Percentiles rank a stretch among this genome's conserved stretches.
Evolutionary conservation across 108 stramenopile species (phyloP).

Genomic region (Schizochytrium sp.): DNA sequence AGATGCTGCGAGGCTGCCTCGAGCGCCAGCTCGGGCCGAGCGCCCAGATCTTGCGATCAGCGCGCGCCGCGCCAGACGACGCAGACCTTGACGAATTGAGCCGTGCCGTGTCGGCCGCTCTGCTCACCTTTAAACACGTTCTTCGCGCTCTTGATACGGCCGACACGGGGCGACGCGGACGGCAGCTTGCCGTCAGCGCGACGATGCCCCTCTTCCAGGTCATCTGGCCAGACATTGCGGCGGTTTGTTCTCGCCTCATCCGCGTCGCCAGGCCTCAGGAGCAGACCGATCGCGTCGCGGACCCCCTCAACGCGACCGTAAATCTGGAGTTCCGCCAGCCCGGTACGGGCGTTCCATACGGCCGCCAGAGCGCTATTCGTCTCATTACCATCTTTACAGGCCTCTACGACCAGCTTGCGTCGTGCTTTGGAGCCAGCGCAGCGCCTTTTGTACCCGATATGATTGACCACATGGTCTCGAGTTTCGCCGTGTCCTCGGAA

Average conservation of each 20-base stretch:
- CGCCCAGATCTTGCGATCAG: background rate
- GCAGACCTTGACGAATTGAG: background rate
- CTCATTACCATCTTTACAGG: background rate
- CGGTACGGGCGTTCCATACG: background rate
- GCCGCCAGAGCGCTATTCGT: background rate
- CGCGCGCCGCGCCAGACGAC: background rate
- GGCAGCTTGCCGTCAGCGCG: background rate
- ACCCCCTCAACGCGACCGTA: background rate
- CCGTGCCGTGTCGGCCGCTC: background rate
- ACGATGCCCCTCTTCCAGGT: background rate
- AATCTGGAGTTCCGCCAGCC: no score
- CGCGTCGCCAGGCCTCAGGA: background rate
- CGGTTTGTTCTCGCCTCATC: slow-evolving; percentile 5
- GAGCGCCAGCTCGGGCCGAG: background rate
- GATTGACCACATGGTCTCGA: background rate
- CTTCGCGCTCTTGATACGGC: background rate
- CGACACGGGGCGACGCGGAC: background rate
- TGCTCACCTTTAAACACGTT: background rate
- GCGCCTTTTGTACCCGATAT: background rate
- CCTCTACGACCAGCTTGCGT: background rate
- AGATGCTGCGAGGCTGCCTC: background rate
- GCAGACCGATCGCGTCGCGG: background rate
- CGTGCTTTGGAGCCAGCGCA: background rate
- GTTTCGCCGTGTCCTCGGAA: background rate
- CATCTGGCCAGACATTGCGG: background rate